phyloP scores from a whole-genome alignment of 2,329 filamentous ascomycete genomes.

The Xylaria sp. region DNA sequence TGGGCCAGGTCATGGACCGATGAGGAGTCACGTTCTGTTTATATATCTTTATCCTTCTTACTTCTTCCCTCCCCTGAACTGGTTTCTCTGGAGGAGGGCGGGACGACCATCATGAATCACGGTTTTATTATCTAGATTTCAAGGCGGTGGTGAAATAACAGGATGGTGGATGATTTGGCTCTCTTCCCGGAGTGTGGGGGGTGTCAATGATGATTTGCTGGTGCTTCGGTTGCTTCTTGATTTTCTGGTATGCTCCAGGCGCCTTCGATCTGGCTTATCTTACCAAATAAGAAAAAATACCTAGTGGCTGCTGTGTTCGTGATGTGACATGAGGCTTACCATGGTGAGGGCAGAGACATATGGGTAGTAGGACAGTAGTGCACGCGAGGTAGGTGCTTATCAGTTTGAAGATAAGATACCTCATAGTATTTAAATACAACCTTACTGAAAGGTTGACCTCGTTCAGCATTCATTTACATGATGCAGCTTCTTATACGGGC shows the following conservation, averaged over 20 bases:
- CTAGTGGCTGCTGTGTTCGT: too few relatives aligned
- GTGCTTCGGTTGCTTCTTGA: neutral
- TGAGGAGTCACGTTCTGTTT: constrained; percentile 20
- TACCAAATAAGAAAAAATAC: too few relatives aligned
- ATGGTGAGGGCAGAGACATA: too few relatives aligned
- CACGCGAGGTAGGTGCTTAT: neutral
- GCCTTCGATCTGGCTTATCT: too few relatives aligned
- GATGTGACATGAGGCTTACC: too few relatives aligned
- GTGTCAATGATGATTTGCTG: neutral
- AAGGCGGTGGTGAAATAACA: constrained; percentile 28
- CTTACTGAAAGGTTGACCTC: neutral
- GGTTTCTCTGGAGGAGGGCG: constrained; percentile 9
- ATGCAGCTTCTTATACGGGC: constrained; percentile 32
- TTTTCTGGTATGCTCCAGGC: neutral
- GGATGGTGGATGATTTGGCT: constrained; percentile 15
- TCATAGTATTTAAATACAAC: too few relatives aligned
- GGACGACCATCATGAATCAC: constrained; percentile 30
- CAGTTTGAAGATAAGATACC: neutral
- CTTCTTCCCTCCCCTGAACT: neutral
- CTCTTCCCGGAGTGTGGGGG: constrained; percentile 21
- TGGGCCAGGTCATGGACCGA: constrained; percentile 27
- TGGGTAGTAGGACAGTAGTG: neutral
- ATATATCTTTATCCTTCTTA: neutral
- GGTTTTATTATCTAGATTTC: constrained; percentile 33
- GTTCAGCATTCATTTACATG: neutral